Evolutionary conservation across 371 early-diverging fungal genomes (phyloP).

Genomic region (Agmasoma carcini): DNA sequence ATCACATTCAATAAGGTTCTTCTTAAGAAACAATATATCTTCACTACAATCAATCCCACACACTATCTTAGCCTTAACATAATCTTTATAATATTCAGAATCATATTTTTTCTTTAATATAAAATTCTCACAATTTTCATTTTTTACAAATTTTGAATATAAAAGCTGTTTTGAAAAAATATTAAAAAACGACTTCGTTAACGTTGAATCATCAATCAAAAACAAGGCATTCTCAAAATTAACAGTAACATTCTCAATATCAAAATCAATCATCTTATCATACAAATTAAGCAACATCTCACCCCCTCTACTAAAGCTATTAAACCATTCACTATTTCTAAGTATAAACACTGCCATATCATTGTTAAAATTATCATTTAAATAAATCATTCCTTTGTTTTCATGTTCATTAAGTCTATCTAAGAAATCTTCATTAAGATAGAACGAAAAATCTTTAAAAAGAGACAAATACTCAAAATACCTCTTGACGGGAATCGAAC

Average conservation of each 20-base stretch:
- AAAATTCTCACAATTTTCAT: constrained; percentile 6
- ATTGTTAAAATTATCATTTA: constrained; percentile 5
- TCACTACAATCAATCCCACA: constrained; percentile 22
- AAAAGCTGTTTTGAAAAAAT: constrained; percentile 27
- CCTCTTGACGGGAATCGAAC: background rate
- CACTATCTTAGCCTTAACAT: constrained; percentile 36
- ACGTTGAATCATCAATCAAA: background rate
- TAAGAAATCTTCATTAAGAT: constrained; percentile 39
- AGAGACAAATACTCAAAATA: constrained; percentile 38
- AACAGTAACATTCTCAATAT: constrained; percentile 26
- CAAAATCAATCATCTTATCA: constrained; percentile 22
- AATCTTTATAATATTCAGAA: constrained; percentile 9
- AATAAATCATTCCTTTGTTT: constrained; percentile 29
- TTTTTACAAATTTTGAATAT: constrained; percentile 12
- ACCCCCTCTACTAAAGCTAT: constrained; percentile 15
- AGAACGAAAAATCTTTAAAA: constrained; percentile 43
- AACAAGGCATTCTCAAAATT: background rate
- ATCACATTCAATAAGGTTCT: constrained; percentile 25
- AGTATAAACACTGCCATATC: constrained; percentile 28
- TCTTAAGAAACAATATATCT: constrained; percentile 25
- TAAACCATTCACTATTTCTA: constrained; percentile 37
- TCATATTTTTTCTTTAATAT: constrained; percentile 4
- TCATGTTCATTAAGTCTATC: constrained; percentile 34
- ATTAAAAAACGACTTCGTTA: constrained; percentile 3
- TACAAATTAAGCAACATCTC: constrained; percentile 21